Conservation (phyloP, 2,329 filamentous ascomycete species). For the Torrubiella hemipterigena region DNA sequence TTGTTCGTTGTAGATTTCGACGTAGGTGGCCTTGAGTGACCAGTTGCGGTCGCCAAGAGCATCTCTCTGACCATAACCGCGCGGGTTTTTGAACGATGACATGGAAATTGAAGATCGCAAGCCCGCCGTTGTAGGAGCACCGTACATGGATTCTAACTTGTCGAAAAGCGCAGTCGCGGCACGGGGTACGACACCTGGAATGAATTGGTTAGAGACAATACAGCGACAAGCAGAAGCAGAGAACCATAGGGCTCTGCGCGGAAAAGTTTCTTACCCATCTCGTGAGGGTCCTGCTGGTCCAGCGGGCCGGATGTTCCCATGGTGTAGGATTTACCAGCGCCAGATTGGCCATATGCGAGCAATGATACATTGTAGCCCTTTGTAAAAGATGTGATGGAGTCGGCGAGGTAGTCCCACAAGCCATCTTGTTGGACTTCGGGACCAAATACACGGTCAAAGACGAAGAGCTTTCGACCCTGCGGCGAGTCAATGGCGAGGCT, state of each 20-base stretch:
- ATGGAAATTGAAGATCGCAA: constrained; percentile 40
- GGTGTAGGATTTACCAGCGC: constrained; percentile 94
- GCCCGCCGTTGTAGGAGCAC: constrained; percentile 23
- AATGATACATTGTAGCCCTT: constrained; percentile 98
- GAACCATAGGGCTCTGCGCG: too few species aligned
- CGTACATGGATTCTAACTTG: constrained; percentile 55
- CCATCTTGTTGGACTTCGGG: constrained; percentile 77
- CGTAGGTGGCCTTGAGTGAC: constrained; percentile 88
- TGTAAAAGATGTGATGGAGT: constrained; percentile 80
- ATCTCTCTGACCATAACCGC: constrained; percentile 45
- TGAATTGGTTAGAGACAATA: too few species aligned
- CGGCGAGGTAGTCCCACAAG: constrained; percentile 85
- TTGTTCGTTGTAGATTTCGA: constrained; percentile 97
- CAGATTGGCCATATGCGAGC: constrained; percentile 92
- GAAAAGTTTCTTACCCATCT: constrained; percentile 57
- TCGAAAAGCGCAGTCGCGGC: constrained; percentile 82
- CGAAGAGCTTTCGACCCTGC: constrained; percentile 86
- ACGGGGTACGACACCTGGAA: constrained; percentile 80
- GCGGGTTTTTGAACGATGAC: constrained; percentile 69
- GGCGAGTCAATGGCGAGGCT: constrained; percentile 81
- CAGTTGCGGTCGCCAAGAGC: constrained; percentile 62
- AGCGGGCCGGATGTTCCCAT: constrained; percentile 89
- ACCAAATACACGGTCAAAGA: constrained; percentile 90
- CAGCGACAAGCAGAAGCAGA: too few species aligned
- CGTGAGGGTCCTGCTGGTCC: constrained; percentile 58